A percentile compares a stretch with the other conserved stretches of the same genome.
These are phyloP conservation scores for Pyrenula aspistea DNA, from an alignment of 495 filamentous ascomycete species.

Conservation along the genomic window DNA sequence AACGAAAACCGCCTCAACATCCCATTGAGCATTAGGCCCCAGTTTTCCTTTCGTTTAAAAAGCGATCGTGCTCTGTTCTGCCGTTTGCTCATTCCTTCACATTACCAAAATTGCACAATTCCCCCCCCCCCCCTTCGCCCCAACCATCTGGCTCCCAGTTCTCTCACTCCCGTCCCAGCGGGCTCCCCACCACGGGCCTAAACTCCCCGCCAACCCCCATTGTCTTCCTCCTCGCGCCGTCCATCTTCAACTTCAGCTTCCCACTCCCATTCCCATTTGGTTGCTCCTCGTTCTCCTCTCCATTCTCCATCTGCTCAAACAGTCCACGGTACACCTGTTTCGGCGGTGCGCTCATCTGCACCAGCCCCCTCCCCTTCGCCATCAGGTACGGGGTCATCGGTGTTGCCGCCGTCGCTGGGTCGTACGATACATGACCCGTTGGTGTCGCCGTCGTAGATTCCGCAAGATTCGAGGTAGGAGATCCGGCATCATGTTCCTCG, in stretches of 20 bases:
- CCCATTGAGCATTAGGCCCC: no score
- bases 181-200: constrained; percentile 67
- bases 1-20: no score
- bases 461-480: constrained; percentile 1
- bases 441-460: constrained; percentile 11
- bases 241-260: constrained; percentile 49
- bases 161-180: constrained; percentile 36
- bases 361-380: constrained; percentile 37
- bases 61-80: no score
- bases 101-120: no score
- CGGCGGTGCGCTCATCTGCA: constrained; percentile 64
- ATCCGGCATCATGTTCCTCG: neutral
- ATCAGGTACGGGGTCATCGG: constrained; percentile 44
- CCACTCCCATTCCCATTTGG: constrained; percentile 15
- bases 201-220: constrained; percentile 52
- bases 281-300: constrained; percentile 24
- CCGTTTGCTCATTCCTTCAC: no score
- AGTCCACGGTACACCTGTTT: constrained; percentile 41
- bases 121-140: neutral
- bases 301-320: constrained; percentile 22
- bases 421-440: constrained; percentile 2
- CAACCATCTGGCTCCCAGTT: neutral
- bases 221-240: constrained; percentile 69
- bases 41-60: no score
- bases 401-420: constrained; percentile 16